A percentile compares a stretch with the other conserved stretches of the same genome.
Evolutionary conservation across 1,284 basidiomycete genomes (phyloP).

Genomic region (Ceratobasidium sp.): DNA sequence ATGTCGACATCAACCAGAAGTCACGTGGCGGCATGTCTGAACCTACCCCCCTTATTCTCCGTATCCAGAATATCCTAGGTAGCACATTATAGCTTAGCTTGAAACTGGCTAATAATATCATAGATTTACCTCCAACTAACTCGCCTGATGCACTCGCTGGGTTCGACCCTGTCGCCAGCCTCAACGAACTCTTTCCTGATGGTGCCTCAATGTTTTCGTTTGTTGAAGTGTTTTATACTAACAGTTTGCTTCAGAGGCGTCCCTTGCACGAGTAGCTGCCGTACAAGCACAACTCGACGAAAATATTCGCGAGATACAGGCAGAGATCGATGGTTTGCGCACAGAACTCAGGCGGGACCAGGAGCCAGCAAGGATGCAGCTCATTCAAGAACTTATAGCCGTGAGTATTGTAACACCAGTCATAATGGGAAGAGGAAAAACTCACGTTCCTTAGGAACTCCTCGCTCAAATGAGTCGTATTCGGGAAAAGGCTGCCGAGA

Average conservation of each 20-base stretch:
- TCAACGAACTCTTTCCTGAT: slow-evolving; percentile 80
- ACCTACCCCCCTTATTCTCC: slow-evolving; percentile 9
- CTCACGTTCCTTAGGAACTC: slow-evolving; percentile 71
- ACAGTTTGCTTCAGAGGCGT: slow-evolving; percentile 64
- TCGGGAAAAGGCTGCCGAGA: slow-evolving; percentile 93
- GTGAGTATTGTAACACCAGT: slow-evolving; percentile 59
- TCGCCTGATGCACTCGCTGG: slow-evolving; percentile 62
- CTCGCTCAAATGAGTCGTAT: slow-evolving; percentile 94
- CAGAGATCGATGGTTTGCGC: slow-evolving; percentile 77
- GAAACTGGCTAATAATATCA: not conserved
- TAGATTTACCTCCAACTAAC: slow-evolving; percentile 31
- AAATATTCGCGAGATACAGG: slow-evolving; percentile 70
- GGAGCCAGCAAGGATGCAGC: slow-evolving; percentile 84
- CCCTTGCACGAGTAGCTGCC: slow-evolving; percentile 69
- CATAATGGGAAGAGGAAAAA: not conserved
- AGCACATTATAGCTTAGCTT: not conserved
- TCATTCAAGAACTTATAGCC: slow-evolving; percentile 93
- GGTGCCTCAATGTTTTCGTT: slow-evolving; percentile 60
- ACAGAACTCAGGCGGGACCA: slow-evolving; percentile 77
- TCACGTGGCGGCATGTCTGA: slow-evolving; percentile 14
- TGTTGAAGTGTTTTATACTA: slow-evolving; percentile 5
- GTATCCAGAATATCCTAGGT: slow-evolving; percentile 41
- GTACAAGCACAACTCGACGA: slow-evolving; percentile 71
- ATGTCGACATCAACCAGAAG: not conserved
- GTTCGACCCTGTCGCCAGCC: slow-evolving; percentile 67